Evolutionary conservation across 2,329 filamentous ascomycete genomes (phyloP).

Genomic region (Talaromyces amestolkiae): DNA sequence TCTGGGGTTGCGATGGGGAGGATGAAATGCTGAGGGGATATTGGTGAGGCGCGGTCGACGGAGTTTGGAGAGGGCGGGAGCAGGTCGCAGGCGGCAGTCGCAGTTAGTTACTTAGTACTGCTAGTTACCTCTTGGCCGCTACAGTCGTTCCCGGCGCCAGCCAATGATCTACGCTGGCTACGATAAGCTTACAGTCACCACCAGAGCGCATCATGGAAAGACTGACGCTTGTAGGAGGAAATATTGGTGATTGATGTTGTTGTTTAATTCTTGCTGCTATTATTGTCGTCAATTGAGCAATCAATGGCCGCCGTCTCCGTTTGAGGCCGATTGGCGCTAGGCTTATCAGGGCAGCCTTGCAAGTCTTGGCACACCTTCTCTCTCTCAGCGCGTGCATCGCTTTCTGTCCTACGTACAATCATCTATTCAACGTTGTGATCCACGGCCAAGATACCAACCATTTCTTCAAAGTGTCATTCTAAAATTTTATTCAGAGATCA

Average conservation of each 20-base stretch:
- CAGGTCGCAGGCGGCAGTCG: slow-evolving; percentile 8
- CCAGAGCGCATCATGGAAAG: neutral
- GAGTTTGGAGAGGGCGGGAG: slow-evolving; percentile 4
- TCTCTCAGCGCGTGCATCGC: slow-evolving; percentile 10
- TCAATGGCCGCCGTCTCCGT: neutral
- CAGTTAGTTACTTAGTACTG: neutral
- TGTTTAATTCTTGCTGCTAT: neutral
- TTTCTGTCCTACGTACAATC: neutral
- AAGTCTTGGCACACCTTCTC: slow-evolving; percentile 15
- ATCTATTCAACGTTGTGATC: neutral
- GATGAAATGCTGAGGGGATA: slow-evolving; percentile 14
- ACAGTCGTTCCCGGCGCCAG: slow-evolving; percentile 12
- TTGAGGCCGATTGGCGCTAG: slow-evolving; percentile 12
- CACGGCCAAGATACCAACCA: neutral
- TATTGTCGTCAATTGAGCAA: slow-evolving; percentile 1
- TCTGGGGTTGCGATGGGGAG: slow-evolving; percentile 1
- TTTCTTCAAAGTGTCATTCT: neutral
- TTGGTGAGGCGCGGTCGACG: slow-evolving; percentile 16
- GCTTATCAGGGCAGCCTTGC: slow-evolving; percentile 10
- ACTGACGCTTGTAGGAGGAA: neutral
- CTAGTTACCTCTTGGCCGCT: slow-evolving; percentile 8
- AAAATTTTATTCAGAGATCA: neutral
- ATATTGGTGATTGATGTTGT: neutral
- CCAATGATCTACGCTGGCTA: slow-evolving; percentile 5
- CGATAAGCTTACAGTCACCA: neutral